Conservation (phyloP, 495 filamentous ascomycete species). For the Talaromyces thailandensis region DNA sequence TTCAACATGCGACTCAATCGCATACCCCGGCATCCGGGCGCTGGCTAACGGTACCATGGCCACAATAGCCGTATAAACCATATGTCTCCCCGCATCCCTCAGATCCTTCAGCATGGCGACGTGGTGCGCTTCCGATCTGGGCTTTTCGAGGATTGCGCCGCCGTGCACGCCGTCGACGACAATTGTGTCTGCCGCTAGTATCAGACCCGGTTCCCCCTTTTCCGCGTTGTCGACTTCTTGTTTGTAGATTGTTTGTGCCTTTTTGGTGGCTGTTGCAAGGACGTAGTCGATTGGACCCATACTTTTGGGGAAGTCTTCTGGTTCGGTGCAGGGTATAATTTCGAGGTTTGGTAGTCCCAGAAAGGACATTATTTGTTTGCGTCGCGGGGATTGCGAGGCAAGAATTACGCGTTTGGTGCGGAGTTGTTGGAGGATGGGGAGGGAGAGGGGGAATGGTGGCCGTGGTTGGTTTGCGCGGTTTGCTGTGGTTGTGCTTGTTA, state of each 20-base stretch:
- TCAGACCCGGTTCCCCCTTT: slow-evolving; percentile 67
- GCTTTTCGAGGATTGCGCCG: slow-evolving; percentile 81
- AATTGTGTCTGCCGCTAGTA: slow-evolving; percentile 88
- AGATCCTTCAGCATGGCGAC: slow-evolving; percentile 70
- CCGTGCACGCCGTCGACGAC: slow-evolving; percentile 54
- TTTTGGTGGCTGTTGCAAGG: slow-evolving; percentile 72
- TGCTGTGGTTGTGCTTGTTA: background rate
- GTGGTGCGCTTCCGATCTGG: slow-evolving; percentile 69
- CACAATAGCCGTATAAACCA: slow-evolving; percentile 75
- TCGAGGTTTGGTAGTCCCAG: slow-evolving; percentile 71
- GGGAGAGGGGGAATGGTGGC: slow-evolving; percentile 54
- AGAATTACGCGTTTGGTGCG: slow-evolving; percentile 71
- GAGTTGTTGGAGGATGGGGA: slow-evolving; percentile 68
- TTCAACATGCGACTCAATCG: slow-evolving; percentile 69
- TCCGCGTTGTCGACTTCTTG: slow-evolving; percentile 48
- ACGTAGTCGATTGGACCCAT: slow-evolving; percentile 85
- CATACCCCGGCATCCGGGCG: slow-evolving; percentile 74
- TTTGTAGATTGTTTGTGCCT: slow-evolving; percentile 70
- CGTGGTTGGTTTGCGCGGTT: slow-evolving; percentile 29
- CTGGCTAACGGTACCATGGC: slow-evolving; percentile 71
- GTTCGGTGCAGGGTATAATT: slow-evolving; percentile 69
- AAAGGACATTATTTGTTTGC: slow-evolving; percentile 65
- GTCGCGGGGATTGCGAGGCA: slow-evolving; percentile 77
- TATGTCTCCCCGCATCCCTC: slow-evolving; percentile 63
- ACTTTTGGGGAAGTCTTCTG: slow-evolving; percentile 76